Percentiles rank a stretch among this genome's conserved stretches.
Conservation (phyloP, 768 basidiomycete genomes). For the Boletus fagicola region DNA sequence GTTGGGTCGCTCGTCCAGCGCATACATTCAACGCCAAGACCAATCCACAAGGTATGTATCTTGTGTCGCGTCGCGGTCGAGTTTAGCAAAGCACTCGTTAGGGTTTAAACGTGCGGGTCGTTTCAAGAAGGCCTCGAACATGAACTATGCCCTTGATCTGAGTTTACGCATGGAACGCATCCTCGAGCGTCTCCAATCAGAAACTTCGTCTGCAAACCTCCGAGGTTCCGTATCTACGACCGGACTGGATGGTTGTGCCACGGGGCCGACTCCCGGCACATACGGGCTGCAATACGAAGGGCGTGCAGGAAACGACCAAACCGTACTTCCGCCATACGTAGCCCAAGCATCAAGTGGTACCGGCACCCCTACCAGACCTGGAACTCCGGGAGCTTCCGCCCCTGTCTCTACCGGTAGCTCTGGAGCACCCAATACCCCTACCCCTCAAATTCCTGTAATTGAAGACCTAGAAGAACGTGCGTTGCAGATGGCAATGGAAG, state of each 20-base stretch:
- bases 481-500: slow-evolving; percentile 50
- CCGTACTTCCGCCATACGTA: slow-evolving; percentile 24
- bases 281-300: slow-evolving; percentile 69
- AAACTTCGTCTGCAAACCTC: slow-evolving; percentile 21
- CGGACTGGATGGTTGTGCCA: slow-evolving; percentile 22
- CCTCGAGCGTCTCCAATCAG: slow-evolving; percentile 31
- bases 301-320: slow-evolving; percentile 58
- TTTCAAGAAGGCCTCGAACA: slow-evolving; percentile 93
- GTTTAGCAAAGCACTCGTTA: background rate
- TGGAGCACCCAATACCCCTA: slow-evolving; percentile 10
- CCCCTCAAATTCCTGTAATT: slow-evolving; percentile 19
- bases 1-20: slow-evolving; percentile 57
- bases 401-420: slow-evolving; percentile 4
- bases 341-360: slow-evolving; percentile 17
- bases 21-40: slow-evolving; percentile 44
- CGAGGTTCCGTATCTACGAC: slow-evolving; percentile 26
- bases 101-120: slow-evolving; percentile 55
- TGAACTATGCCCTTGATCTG: slow-evolving; percentile 72
- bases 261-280: slow-evolving; percentile 36
- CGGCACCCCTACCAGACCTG: slow-evolving; percentile 28
- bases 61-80: slow-evolving; percentile 36
- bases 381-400: slow-evolving; percentile 22
- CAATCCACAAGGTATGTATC: slow-evolving; percentile 44
- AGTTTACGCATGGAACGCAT: slow-evolving; percentile 38
- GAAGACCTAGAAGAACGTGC: slow-evolving; percentile 49